These are phyloP conservation scores for Tilletiaria anomala DNA, from an alignment of 1,284 basidiomycete genomes.

Conservation along the genomic window DNA sequence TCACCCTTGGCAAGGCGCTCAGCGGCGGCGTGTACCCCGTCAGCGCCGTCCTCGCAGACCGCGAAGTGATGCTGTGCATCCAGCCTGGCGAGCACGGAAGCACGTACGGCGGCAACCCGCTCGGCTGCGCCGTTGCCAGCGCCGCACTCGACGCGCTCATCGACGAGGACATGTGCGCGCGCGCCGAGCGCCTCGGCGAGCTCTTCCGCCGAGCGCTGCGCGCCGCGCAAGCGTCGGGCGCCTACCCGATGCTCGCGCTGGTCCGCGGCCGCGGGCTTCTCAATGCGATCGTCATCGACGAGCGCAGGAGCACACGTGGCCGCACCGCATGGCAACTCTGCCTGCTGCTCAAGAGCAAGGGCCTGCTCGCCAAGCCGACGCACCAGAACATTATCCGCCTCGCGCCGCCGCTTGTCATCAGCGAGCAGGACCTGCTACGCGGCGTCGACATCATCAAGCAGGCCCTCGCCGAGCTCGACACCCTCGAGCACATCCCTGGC, in stretches of 20 bases:
- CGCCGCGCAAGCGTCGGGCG: conserved; percentile 23
- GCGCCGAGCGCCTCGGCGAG: conserved; percentile 64
- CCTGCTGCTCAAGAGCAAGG: conserved; percentile 74
- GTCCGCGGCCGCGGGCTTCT: conserved; percentile 77
- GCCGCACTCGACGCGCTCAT: conserved; percentile 76
- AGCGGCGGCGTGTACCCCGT: conserved; percentile 95
- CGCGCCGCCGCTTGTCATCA: conserved; percentile 84
- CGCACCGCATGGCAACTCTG: conserved; percentile 92
- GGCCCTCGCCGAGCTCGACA: conserved; percentile 65
- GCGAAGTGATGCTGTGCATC: conserved; percentile 85
- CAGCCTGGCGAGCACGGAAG: conserved; percentile 95
- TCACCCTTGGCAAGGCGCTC: conserved; percentile 88
- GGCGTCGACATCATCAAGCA: conserved; percentile 63
- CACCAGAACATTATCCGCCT: conserved; percentile 94
- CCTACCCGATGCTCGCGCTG: conserved; percentile 49
- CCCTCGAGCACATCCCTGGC: conserved; percentile 28
- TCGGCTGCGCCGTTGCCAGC: conserved; percentile 85
- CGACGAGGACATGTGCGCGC: conserved; percentile 66
- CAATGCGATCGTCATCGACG: conserved; percentile 89
- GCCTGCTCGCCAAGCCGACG: conserved; percentile 86
- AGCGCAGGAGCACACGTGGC: conserved; percentile 57
- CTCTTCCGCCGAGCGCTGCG: conserved; percentile 47
- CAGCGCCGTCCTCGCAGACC: conserved; percentile 77
- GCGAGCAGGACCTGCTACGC: conserved; percentile 63
- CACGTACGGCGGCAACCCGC: conserved; percentile 67